These are phyloP conservation scores for Trichoderma gamsii DNA, from an alignment of 495 filamentous ascomycete species.

Conservation along the genomic window DNA sequence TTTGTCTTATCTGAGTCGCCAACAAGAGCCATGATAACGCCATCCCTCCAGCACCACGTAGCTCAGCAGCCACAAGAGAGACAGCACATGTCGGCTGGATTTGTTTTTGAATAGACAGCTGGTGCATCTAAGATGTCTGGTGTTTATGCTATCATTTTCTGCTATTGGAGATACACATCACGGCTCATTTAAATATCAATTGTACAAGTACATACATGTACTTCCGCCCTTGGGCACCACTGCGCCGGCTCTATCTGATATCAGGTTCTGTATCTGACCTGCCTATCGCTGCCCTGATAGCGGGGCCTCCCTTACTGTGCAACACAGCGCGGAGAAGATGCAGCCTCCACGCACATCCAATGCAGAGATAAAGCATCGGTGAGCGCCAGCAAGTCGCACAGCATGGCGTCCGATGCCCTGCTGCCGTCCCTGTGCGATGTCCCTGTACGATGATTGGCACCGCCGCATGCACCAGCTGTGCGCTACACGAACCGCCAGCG, in stretches of 20 bases:
- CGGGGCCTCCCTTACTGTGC: slow-evolving; percentile 7
- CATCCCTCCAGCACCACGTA: not conserved
- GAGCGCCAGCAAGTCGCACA: not conserved
- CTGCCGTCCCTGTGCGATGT: not conserved
- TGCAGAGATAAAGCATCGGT: slow-evolving; percentile 6
- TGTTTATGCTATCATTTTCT: too few species aligned
- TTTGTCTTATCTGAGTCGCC: not conserved
- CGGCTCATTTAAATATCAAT: too few species aligned
- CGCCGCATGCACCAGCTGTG: too few species aligned
- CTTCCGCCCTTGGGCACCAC: not conserved
- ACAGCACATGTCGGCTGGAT: too few species aligned
- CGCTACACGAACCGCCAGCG: not conserved
- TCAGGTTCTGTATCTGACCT: not conserved
- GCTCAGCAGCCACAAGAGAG: too few species aligned
- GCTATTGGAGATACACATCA: too few species aligned
- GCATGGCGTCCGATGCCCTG: not conserved
- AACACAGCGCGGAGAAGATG: slow-evolving; percentile 7
- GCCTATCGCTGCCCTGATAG: not conserved
- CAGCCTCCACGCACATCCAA: not conserved
- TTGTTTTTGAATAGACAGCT: too few species aligned
- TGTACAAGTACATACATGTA: not conserved
- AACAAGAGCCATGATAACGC: not conserved
- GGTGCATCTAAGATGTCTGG: too few species aligned
- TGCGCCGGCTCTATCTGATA: not conserved
- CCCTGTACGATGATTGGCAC: too few species aligned